A percentile compares a stretch with the other conserved stretches of the same genome.
phyloP scores from a whole-genome alignment of 2,329 filamentous ascomycete genomes.

The Apiospora phragmitis region DNA sequence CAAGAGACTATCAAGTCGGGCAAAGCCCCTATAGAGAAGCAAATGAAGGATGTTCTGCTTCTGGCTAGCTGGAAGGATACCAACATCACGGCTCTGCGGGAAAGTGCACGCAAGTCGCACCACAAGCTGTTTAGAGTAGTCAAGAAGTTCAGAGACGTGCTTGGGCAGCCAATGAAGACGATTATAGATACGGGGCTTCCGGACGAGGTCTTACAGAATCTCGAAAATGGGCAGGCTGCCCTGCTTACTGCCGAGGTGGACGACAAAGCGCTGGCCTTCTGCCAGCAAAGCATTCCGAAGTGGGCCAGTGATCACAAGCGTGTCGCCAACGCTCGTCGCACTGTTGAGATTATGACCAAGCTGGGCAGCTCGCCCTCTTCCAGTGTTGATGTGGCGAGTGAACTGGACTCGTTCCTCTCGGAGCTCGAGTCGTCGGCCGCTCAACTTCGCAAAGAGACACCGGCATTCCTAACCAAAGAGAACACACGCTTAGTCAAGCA shows the following conservation, averaged over 20 bases:
- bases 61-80: slow-evolving; percentile 98
- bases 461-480: slow-evolving; percentile 77
- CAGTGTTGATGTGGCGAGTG: slow-evolving; percentile 55
- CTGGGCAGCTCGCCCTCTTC: slow-evolving; percentile 55
- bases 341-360: slow-evolving; percentile 72
- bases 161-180: slow-evolving; percentile 73
- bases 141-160: slow-evolving; percentile 79
- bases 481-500: slow-evolving; percentile 84
- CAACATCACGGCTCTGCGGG: slow-evolving; percentile 84
- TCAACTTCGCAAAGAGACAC: slow-evolving; percentile 82
- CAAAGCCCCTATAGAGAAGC: slow-evolving; percentile 79
- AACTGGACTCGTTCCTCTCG: slow-evolving; percentile 68
- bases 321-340: slow-evolving; percentile 69
- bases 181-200: slow-evolving; percentile 63
- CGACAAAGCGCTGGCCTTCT: slow-evolving; percentile 33
- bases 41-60: slow-evolving; percentile 89
- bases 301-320: slow-evolving; percentile 57
- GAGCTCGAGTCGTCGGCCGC: slow-evolving; percentile 68
- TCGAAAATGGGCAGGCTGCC: slow-evolving; percentile 20
- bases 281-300: slow-evolving; percentile 35
- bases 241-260: slow-evolving; percentile 26
- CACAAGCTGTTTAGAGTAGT: slow-evolving; percentile 90
- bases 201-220: slow-evolving; percentile 39
- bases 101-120: slow-evolving; percentile 89
- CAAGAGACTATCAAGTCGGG: slow-evolving; percentile 65